phyloP scores from a whole-genome alignment of 345 rosid species.

The Durio zibethinus region DNA sequence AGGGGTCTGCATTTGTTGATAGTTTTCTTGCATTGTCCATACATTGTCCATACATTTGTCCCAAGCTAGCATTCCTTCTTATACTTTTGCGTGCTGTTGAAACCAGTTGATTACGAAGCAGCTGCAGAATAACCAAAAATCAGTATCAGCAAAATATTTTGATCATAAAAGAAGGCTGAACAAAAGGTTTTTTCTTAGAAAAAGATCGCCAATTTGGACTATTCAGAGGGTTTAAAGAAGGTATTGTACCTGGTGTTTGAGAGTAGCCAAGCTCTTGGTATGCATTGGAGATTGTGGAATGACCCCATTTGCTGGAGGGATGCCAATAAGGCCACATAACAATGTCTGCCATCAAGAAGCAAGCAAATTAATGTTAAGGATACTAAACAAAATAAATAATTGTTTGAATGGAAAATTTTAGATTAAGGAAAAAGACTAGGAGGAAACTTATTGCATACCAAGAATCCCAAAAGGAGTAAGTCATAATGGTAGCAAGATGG shows the following conservation, averaged over 20 bases:
- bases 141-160: neutral
- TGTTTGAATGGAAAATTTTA: neutral
- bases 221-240: neutral
- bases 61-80: conserved; percentile 65
- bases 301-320: conserved; percentile 82
- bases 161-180: neutral
- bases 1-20: conserved; percentile 90
- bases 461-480: conserved; percentile 74
- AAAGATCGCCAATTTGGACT: neutral
- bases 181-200: neutral
- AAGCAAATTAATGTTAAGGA: neutral
- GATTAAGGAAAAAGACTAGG: neutral
- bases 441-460: conserved; percentile 47
- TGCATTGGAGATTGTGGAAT: conserved; percentile 92
- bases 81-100: conserved; percentile 65
- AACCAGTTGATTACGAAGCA: conserved; percentile 75
- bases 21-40: conserved; percentile 79
- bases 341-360: conserved; percentile 43
- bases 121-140: conserved; percentile 37
- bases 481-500: conserved; percentile 93
- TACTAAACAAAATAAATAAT: neutral
- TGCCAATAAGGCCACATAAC: conserved; percentile 73
- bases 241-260: conserved; percentile 74
- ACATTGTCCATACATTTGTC: conserved; percentile 84
- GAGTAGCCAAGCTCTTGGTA: conserved; percentile 76